Evolutionary conservation across 2,329 filamentous ascomycete species (phyloP).

Genomic region (Pseudohalonectria lignicola): DNA sequence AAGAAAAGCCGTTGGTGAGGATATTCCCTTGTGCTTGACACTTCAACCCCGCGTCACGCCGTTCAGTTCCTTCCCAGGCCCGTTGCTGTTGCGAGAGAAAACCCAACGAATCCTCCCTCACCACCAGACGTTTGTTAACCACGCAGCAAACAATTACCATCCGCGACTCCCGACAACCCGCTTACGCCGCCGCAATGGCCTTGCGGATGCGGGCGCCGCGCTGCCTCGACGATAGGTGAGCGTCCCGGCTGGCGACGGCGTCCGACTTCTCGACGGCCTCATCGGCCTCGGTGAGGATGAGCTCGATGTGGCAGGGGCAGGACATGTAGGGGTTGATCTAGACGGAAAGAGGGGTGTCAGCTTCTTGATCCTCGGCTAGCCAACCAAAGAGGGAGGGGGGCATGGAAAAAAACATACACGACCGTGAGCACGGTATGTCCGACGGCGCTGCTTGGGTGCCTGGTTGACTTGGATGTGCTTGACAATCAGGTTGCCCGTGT

Average conservation of each 20-base stretch:
- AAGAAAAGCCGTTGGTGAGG: neutral
- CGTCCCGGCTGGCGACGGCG: conserved; percentile 50
- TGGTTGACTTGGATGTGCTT: conserved; percentile 99
- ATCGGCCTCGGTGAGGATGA: conserved; percentile 96
- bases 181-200: conserved; percentile 56
- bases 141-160: no score
- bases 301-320: conserved; percentile 99
- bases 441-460: conserved; percentile 97
- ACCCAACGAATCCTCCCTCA: no score
- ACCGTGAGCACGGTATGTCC: conserved; percentile 99
- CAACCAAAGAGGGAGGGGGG: neutral
- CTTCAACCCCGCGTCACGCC: conserved; percentile 5
- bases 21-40: neutral
- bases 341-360: neutral
- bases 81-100: conserved; percentile 1
- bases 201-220: conserved; percentile 60
- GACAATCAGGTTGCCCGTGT: conserved; percentile 94
- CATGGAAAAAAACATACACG: conserved; percentile 60
- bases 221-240: conserved; percentile 82
- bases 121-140: no score
- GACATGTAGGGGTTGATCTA: conserved; percentile 99
- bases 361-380: neutral
- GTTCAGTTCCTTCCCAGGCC: conserved; percentile 2
- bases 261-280: conserved; percentile 91
- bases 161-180: no score